Percentiles rank a stretch among this genome's conserved stretches.
Evolutionary conservation across 805 yeast genomes (phyloP).

Genomic region (Hanseniaspora lachancei): DNA sequence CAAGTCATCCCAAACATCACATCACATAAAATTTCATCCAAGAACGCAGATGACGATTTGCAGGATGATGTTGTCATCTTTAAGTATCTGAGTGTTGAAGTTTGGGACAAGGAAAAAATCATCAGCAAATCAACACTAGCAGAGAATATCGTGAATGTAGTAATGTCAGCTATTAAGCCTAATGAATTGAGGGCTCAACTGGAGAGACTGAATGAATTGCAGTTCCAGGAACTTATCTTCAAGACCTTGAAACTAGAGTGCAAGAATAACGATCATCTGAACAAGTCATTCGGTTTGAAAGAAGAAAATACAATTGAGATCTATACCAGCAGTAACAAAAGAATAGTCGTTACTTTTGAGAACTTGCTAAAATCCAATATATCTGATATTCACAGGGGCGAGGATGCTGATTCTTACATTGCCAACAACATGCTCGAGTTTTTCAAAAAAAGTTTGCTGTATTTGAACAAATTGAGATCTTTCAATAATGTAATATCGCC

Average conservation of each 20-base stretch:
- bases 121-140: background rate
- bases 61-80: background rate
- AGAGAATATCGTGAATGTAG: background rate
- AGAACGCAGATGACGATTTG: background rate
- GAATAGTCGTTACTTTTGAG: background rate
- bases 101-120: background rate
- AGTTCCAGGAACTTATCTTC: slow-evolving; percentile 6
- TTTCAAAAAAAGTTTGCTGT: background rate
- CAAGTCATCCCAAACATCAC: background rate
- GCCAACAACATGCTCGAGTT: background rate
- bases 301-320: slow-evolving; percentile 1
- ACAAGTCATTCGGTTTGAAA: background rate
- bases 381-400: background rate
- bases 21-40: background rate
- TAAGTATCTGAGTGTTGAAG: slow-evolving; percentile 3
- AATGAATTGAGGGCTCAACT: slow-evolving; percentile 2
- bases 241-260: slow-evolving; percentile 7
- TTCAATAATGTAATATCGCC: background rate
- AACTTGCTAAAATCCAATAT: background rate
- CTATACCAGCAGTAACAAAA: background rate
- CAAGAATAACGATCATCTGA: background rate
- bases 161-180: background rate
- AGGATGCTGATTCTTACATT: background rate
- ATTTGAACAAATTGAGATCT: background rate
- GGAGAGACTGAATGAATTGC: slow-evolving; percentile 5